Evolutionary conservation across 352 stramenopile genomes (phyloP).

Genomic region (Globisporangium cystogenes): DNA sequence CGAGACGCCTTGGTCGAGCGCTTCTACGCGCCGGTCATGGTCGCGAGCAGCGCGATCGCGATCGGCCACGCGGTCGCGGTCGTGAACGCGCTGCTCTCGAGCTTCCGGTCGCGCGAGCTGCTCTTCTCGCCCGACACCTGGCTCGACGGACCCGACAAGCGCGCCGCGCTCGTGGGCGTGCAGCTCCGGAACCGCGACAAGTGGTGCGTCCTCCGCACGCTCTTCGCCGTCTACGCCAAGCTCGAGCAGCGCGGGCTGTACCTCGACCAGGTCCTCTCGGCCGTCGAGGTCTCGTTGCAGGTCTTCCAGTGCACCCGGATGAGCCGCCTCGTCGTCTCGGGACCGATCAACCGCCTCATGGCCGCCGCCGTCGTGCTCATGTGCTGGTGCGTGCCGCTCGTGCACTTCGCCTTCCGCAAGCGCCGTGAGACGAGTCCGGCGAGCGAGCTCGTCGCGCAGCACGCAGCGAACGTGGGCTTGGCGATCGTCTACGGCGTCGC

Average conservation of each 20-base stretch:
- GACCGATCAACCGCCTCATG: constrained; percentile 18
- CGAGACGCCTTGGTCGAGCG: neutral
- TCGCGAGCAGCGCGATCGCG: constrained; percentile 8
- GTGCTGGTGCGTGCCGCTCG: constrained; percentile 16
- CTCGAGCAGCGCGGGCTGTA: constrained; percentile 10
- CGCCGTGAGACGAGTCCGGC: constrained; percentile 4
- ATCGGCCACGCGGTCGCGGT: constrained; percentile 9
- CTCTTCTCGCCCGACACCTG: constrained; percentile 15
- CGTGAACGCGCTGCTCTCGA: constrained; percentile 12
- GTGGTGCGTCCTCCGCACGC: constrained; percentile 6
- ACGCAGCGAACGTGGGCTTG: constrained; percentile 11
- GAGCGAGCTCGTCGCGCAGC: constrained; percentile 10
- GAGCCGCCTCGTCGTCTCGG: constrained; percentile 9
- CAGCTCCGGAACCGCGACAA: constrained; percentile 8
- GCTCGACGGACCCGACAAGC: constrained; percentile 10
- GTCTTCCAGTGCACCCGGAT: constrained; percentile 20
- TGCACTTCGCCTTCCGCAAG: constrained; percentile 7
- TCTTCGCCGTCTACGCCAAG: constrained; percentile 5
- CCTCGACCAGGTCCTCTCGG: constrained; percentile 5
- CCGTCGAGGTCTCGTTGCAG: constrained; percentile 19
- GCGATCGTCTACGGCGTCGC: constrained; percentile 13
- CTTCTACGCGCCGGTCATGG: constrained; percentile 7
- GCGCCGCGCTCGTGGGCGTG: neutral
- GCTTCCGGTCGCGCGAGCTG: constrained; percentile 8
- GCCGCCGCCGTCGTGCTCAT: constrained; percentile 10